These are phyloP conservation scores for Pezicula neosporulosa DNA, from an alignment of 2,329 filamentous ascomycete species.

Conservation along the genomic window DNA sequence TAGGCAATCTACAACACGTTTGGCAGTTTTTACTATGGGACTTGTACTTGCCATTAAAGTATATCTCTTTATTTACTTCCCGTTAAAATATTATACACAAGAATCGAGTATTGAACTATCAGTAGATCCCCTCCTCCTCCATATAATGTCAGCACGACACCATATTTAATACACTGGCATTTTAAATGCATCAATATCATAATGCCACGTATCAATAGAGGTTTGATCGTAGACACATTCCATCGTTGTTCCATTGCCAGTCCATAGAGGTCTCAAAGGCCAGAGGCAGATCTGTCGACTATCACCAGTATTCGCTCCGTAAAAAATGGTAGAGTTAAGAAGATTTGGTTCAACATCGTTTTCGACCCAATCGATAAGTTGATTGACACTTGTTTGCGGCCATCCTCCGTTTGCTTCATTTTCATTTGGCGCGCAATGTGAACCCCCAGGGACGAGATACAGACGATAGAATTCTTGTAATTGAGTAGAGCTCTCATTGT, in stretches of 20 bases:
- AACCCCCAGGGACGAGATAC: slow-evolving; percentile 48
- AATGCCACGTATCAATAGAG: slow-evolving; percentile 27
- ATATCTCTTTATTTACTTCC: not conserved
- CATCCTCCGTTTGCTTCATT: slow-evolving; percentile 30
- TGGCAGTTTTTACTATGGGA: no score
- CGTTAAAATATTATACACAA: not conserved
- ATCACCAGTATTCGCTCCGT: slow-evolving; percentile 28
- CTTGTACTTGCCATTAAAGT: no score
- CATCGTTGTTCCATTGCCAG: slow-evolving; percentile 18
- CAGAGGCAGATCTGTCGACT: slow-evolving; percentile 35
- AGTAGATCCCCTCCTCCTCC: not conserved
- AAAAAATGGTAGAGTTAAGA: slow-evolving; percentile 32
- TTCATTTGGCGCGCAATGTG: slow-evolving; percentile 43
- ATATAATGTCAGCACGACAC: not conserved
- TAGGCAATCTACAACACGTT: no score
- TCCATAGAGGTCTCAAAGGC: slow-evolving; percentile 32
- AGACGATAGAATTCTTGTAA: slow-evolving; percentile 50
- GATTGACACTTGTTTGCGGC: slow-evolving; percentile 56
- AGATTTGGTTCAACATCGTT: slow-evolving; percentile 41
- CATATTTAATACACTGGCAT: slow-evolving; percentile 11
- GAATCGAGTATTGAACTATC: not conserved
- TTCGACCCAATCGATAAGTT: slow-evolving; percentile 63
- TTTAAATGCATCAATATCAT: slow-evolving; percentile 17
- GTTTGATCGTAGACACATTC: slow-evolving; percentile 24
- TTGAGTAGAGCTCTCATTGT: slow-evolving; percentile 33